Conservation (phyloP, 805 yeast genomes). For the Saccharomycopsis fibuligera region DNA sequence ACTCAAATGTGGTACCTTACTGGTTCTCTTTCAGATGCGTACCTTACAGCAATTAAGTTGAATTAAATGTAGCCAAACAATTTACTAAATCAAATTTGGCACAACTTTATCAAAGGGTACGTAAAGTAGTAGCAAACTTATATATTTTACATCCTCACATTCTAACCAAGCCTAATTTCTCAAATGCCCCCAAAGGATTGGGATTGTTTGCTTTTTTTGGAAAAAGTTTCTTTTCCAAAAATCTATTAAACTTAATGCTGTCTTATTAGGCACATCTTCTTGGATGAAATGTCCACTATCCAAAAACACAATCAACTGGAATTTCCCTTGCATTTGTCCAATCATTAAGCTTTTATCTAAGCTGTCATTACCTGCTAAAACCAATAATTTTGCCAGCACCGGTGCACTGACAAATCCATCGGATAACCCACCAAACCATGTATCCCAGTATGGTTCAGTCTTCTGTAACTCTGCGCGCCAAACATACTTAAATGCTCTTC, state of each 20-base stretch:
- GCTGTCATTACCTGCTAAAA: conserved; percentile 84
- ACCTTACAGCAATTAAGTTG: too few species aligned
- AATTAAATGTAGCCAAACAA: too few species aligned
- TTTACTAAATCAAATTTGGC: too few species aligned
- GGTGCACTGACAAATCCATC: conserved; percentile 40
- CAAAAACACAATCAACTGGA: conserved; percentile 77
- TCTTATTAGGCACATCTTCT: conserved; percentile 74
- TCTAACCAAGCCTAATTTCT: too few species aligned
- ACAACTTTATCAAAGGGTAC: too few species aligned
- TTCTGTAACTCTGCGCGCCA: conserved; percentile 63
- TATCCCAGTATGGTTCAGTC: conserved; percentile 68
- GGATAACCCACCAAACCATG: conserved; percentile 78
- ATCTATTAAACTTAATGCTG: conserved; percentile 47
- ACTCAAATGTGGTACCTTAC: too few species aligned
- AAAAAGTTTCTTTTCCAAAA: conserved; percentile 36
- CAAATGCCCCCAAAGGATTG: conserved; percentile 20
- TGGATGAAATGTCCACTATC: conserved; percentile 81
- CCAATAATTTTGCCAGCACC: conserved; percentile 55
- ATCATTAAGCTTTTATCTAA: conserved; percentile 80
- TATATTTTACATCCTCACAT: too few species aligned
- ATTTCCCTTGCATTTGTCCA: conserved; percentile 98
- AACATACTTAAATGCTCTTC: conserved; percentile 27
- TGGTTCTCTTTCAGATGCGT: too few species aligned
- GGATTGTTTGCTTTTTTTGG: conserved; percentile 9
- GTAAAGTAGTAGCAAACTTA: too few species aligned